Conservation (phyloP, 345 rosid species). For the Anastatica hierochuntica region DNA sequence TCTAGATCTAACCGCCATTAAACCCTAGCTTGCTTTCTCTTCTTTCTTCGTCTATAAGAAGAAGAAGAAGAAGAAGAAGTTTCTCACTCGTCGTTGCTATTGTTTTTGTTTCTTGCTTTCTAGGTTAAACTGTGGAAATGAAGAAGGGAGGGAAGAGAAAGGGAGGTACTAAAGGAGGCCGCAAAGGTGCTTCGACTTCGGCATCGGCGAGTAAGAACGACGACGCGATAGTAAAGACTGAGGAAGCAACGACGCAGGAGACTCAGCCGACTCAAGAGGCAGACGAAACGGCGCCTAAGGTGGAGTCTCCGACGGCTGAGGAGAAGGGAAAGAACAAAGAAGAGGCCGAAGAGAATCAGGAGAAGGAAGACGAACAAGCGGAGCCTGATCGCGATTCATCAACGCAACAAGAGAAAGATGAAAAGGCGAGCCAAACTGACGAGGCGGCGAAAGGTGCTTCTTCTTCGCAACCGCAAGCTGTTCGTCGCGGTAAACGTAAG, state of each 20-base stretch:
- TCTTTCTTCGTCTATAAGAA: no score
- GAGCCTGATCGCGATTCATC: constrained; percentile 16
- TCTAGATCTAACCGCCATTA: constrained; percentile 18
- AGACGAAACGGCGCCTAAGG: not conserved
- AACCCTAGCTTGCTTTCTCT: constrained; percentile 6
- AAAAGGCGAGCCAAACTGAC: not conserved
- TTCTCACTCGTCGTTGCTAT: not conserved
- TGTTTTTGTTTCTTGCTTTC: not conserved
- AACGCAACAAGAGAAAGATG: not conserved
- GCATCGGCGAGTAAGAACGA: constrained; percentile 9
- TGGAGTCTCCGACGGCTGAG: not conserved
- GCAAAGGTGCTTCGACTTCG: constrained; percentile 8
- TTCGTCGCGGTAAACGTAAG: no score
- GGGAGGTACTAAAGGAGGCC: constrained; percentile 18
- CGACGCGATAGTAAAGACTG: not conserved
- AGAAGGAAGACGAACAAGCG: constrained; percentile 1
- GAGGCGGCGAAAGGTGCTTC: not conserved
- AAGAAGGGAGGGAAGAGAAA: constrained; percentile 30
- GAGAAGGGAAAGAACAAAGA: no score
- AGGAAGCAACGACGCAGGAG: not conserved
- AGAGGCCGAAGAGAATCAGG: not conserved
- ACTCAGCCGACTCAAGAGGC: constrained; percentile 6
- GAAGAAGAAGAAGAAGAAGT: not conserved
- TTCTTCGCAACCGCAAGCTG: not conserved
- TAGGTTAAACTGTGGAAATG: constrained; percentile 12